Base-by-base conservation (phyloP, 192 early-diverging fungal species). In the Glomus cerebriforme region DNA sequence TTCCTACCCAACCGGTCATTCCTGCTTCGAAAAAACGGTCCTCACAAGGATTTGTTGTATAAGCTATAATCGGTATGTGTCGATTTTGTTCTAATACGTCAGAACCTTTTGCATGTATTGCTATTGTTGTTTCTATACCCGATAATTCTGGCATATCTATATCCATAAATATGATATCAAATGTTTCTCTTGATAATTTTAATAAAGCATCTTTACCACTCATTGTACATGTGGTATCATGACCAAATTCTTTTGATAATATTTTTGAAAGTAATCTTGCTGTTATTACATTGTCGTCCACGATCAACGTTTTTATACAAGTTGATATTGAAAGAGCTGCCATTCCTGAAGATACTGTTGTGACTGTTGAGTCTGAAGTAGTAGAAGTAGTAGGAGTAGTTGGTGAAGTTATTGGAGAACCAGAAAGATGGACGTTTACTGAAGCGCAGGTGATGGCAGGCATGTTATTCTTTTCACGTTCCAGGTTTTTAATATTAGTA, bases 201-300 rank as follows among this genome's bases (percentile, higher is more conserved):
- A 85, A 75, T 8, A 92, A 72, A 31, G 87, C 88, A 39, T 84
- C 78, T 49, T 84, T 78, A 26, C 91, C 91, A 49, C 85, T 87
- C 45, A 81, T 79, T 59, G 84, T 83, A 24, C 85, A 79, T 27
- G 86, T 85, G 58, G 84, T 84, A 60, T 81, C 76, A 37, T 84
- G 77, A 4, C 86, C 75, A 64, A 91, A 83, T 75, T 87, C 84
- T 59, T 88, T 89, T 59, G 81, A 78, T 45, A 93, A 86, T 37
- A 88, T 85, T 10, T 89, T 88, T 10, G 83, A 84, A 39, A 93
- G 76, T 49, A 93, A 87, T 54, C 80, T 69, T 31, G 90, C 87
- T 78, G 92, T 92, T 83, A 93, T 88, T 34, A 81, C 81, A 80
- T 93, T 93, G 62, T 93, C 92, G 78, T 92, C 92, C 3, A 91